Base-by-base conservation (phyloP, 805 yeast genomes). In the Cyberlindnera mrakii region DNA sequence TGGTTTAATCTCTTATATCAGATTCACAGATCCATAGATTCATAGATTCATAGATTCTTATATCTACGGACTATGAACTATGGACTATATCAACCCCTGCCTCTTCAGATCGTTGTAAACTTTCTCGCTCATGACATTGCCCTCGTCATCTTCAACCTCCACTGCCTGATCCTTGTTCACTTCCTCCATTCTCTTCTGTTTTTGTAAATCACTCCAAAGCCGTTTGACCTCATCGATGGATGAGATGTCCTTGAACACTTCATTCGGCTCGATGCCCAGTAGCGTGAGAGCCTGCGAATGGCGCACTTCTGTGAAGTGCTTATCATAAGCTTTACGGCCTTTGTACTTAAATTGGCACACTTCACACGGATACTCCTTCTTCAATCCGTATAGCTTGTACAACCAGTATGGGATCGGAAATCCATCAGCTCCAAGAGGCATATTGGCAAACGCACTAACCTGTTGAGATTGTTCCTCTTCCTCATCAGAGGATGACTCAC, bases 331-430 rank as follows among this genome's bases (percentile, higher is more conserved):
- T 39, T 72, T 68, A 8, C 95, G 71, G 1, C 99, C 99, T 53
- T 77, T 75, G 63, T 82, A 91, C 7, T 68, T 65, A 29, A 64
- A 60, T 53, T 85, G 80, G 59, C 99, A 93, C 7, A 93, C 76
- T 63, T 93, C 97, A 60, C 99, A 93, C 1, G 64, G 55, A 53
- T 78, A 86, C 41, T 75, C 77, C 35, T 77, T 72, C 43, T 85
- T 85, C 10, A 90, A 68, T 0, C 99, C 99, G 54, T 88, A 89
- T 36, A 90, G 67, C 61, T 90, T 93, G 70, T 79, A 90, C 25
- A 93, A 68, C 99, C 99, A 93, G 42, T 72, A 78, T 2, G 99
- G 99, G 25, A 93, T 87, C 1, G 97, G 97, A 33, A 73, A 75
- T 0, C 97, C 97, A 62, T 90, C 97, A 16, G 85, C 75, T 0